These are phyloP conservation scores for Penicillium canescens DNA, from an alignment of 495 filamentous ascomycete genomes.

Conservation along the genomic window DNA sequence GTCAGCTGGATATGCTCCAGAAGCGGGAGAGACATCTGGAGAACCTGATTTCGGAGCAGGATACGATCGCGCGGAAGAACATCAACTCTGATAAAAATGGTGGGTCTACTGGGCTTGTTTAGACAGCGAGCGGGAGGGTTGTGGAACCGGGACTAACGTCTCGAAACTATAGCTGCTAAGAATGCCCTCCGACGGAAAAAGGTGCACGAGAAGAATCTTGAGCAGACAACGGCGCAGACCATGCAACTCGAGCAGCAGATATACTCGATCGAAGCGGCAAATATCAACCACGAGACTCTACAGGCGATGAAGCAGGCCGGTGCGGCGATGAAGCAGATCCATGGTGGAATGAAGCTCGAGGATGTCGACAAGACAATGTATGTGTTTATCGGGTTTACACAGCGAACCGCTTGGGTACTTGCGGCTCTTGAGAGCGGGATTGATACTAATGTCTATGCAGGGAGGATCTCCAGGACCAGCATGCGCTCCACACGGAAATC, in stretches of 20 bases:
- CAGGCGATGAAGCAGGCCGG: conserved; percentile 90
- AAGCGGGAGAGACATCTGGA: conserved; percentile 93
- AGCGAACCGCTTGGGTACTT: no score
- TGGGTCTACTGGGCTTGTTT: conserved; percentile 32
- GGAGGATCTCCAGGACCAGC: conserved; percentile 91
- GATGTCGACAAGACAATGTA: conserved; percentile 96
- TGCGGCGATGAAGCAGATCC: conserved; percentile 87
- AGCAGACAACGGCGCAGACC: conserved; percentile 87
- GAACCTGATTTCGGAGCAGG: conserved; percentile 90
- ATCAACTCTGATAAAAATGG: conserved; percentile 88
- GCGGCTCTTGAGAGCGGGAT: no score
- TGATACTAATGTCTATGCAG: conserved; percentile 42
- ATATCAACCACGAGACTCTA: conserved; percentile 97
- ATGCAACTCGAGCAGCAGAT: conserved; percentile 92
- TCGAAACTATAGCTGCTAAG: conserved; percentile 67
- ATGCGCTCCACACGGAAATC: conserved; percentile 90
- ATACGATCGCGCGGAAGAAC: conserved; percentile 86
- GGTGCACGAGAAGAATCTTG: conserved; percentile 82
- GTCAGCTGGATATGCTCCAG: conserved; percentile 94
- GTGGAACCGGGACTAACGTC: background rate
- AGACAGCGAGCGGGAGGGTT: no score
- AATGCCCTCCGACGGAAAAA: conserved; percentile 95
- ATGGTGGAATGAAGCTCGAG: conserved; percentile 84
- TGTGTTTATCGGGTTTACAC: conserved; percentile 29
- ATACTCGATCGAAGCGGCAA: conserved; percentile 94